Conservation (phyloP, 2,329 filamentous ascomycete species). For the Pyricularia sp. region DNA sequence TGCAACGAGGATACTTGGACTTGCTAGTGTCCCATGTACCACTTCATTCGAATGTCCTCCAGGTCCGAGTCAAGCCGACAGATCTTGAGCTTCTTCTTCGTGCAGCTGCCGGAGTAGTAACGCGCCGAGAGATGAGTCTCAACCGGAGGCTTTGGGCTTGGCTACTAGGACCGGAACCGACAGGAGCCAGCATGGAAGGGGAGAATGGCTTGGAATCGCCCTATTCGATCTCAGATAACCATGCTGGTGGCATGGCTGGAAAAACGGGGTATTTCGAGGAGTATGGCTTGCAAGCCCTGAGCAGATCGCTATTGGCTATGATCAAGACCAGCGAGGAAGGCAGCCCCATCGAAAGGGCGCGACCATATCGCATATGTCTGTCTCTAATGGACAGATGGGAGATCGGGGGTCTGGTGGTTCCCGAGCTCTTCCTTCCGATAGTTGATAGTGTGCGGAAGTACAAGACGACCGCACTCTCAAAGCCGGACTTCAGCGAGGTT, state of each 20-base stretch:
- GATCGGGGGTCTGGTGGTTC: constrained; percentile 79
- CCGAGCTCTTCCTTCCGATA: constrained; percentile 76
- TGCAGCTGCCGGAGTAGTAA: constrained; percentile 77
- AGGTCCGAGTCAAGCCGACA: constrained; percentile 54
- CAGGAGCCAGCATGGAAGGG: constrained; percentile 3
- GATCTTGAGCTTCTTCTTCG: constrained; percentile 74
- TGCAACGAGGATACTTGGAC: constrained; percentile 89
- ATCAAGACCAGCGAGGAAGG: constrained; percentile 38
- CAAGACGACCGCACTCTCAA: constrained; percentile 49
- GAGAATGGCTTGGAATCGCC: constrained; percentile 28
- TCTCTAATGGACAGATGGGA: constrained; percentile 99
- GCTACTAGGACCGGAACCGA: constrained; percentile 70
- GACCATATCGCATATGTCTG: constrained; percentile 80
- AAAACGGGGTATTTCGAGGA: constrained; percentile 73
- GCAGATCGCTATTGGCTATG: constrained; percentile 63
- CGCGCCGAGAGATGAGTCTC: constrained; percentile 87
- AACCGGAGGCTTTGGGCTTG: constrained; percentile 93
- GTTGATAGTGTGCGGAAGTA: constrained; percentile 69
- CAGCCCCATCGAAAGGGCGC: constrained; percentile 55
- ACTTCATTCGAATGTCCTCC: constrained; percentile 68
- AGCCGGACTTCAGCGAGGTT: constrained; percentile 69
- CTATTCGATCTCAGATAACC: constrained; percentile 25
- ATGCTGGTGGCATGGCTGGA: constrained; percentile 32
- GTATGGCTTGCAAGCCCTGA: constrained; percentile 62
- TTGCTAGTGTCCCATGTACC: constrained; percentile 83